phyloP scores from a whole-genome alignment of 129 eudicot species.

The Flaveria trinervia region DNA sequence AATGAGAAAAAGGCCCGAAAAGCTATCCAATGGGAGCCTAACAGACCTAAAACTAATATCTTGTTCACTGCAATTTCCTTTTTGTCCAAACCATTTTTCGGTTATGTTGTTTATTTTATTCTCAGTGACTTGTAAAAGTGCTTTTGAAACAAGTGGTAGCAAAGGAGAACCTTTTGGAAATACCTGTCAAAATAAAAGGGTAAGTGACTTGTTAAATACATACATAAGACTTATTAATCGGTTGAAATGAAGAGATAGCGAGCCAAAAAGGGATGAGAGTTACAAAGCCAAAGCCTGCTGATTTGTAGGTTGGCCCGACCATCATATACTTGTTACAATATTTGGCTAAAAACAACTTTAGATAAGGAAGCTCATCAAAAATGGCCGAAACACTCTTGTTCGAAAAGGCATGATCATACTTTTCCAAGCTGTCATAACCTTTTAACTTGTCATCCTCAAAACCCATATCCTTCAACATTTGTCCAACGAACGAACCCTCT shows the following conservation, averaged over 20 bases:
- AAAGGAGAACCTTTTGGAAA: conserved; percentile 60
- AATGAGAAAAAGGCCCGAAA: conserved; percentile 52
- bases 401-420: conserved; percentile 43
- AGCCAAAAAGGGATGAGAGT: conserved; percentile 19
- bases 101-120: conserved; percentile 18
- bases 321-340: conserved; percentile 40
- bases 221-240: neutral
- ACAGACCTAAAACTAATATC: conserved; percentile 27
- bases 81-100: conserved; percentile 25
- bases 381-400: conserved; percentile 51
- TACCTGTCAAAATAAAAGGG: conserved; percentile 32
- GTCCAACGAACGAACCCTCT: conserved; percentile 36
- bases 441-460: conserved; percentile 34
- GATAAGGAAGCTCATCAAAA: conserved; percentile 54
- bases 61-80: conserved; percentile 19
- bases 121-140: conserved; percentile 47
- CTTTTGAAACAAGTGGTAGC: conserved; percentile 44
- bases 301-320: conserved; percentile 40
- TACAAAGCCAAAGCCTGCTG: conserved; percentile 35
- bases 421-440: conserved; percentile 27
- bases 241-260: neutral
- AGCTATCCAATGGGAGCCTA: conserved; percentile 53
- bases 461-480: conserved; percentile 30
- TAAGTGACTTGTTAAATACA: neutral
- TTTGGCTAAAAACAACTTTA: conserved; percentile 35